Evolutionary conservation across 176 grass and related monocot genomes (phyloP).

Genomic region (Raddia distichophylla): DNA sequence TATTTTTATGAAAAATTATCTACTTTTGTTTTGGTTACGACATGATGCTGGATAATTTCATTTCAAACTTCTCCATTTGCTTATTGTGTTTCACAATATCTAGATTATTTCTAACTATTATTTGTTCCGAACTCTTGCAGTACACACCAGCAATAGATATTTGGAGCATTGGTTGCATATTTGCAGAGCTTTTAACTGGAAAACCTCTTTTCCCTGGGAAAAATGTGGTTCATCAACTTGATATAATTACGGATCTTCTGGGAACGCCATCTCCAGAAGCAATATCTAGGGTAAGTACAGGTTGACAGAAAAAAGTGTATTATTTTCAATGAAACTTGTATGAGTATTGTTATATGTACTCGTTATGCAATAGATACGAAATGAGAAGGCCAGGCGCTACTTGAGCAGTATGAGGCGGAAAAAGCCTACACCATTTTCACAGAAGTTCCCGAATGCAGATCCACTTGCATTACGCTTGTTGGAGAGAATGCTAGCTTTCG

Average conservation of each 20-base stretch:
- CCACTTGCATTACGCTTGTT: slow-evolving; percentile 60
- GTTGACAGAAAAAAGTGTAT: slow-evolving; percentile 2
- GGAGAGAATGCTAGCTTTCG: slow-evolving; percentile 74
- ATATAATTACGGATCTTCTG: slow-evolving; percentile 88
- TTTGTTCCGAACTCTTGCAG: slow-evolving; percentile 40
- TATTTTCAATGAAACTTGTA: slow-evolving; percentile 3
- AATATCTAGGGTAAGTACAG: slow-evolving; percentile 60
- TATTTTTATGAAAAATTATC: no score
- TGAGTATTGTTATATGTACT: slow-evolving; percentile 16
- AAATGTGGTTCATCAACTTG: slow-evolving; percentile 92
- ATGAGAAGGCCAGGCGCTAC: slow-evolving; percentile 84
- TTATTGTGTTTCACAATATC: slow-evolving; percentile 11
- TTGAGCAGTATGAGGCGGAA: slow-evolving; percentile 84
- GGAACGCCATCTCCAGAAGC: slow-evolving; percentile 68
- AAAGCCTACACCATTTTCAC: slow-evolving; percentile 51
- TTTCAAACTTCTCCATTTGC: not conserved
- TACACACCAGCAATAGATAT: slow-evolving; percentile 90
- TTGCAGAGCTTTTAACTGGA: slow-evolving; percentile 75
- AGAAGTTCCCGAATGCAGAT: slow-evolving; percentile 86
- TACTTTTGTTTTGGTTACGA: no score
- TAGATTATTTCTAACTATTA: slow-evolving; percentile 1
- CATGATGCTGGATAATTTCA: not conserved
- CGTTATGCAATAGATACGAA: slow-evolving; percentile 55
- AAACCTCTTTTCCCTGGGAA: slow-evolving; percentile 80
- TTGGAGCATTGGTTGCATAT: slow-evolving; percentile 89